phyloP scores from a whole-genome alignment of 2,329 filamentous ascomycete genomes.

The Colletotrichum caudatum region DNA sequence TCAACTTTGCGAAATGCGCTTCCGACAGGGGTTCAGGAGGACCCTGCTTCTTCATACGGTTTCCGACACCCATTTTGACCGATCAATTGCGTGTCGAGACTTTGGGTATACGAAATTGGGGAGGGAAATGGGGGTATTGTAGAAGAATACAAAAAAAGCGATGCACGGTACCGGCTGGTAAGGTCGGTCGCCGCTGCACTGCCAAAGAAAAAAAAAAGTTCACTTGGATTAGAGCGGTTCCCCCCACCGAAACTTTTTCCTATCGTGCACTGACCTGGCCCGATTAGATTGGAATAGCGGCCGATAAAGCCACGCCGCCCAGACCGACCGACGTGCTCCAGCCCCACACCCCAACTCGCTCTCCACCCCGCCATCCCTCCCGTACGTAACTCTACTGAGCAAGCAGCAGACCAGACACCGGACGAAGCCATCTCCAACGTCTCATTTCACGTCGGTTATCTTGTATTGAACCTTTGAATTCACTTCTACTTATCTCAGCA shows the following conservation, averaged over 20 bases:
- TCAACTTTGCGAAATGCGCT: conserved; percentile 79
- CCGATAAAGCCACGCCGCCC: conserved; percentile 36
- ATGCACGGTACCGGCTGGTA: conserved; percentile 30
- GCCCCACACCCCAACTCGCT: conserved; percentile 34
- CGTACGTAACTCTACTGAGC: conserved; percentile 22
- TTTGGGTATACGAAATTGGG: conserved; percentile 37
- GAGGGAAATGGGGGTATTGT: conserved; percentile 24
- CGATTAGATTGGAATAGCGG: conserved; percentile 34
- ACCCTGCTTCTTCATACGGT: conserved; percentile 96
- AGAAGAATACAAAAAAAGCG: conserved; percentile 18
- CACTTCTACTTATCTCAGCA: background rate
- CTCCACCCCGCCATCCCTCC: conserved; percentile 37
- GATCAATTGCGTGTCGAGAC: conserved; percentile 39
- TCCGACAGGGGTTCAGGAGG: conserved; percentile 86
- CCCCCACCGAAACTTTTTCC: conserved; percentile 58
- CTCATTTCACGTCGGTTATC: conserved; percentile 9
- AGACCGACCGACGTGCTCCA: conserved; percentile 12
- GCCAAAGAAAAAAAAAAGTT: conserved; percentile 41
- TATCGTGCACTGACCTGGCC: conserved; percentile 30
- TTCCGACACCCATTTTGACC: conserved; percentile 83
- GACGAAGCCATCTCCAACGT: conserved; percentile 33
- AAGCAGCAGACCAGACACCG: conserved; percentile 31
- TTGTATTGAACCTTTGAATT: background rate
- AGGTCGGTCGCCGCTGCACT: conserved; percentile 13
- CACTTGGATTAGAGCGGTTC: conserved; percentile 32